Evolutionary conservation across 2,329 filamentous ascomycete species (phyloP), one percentile per base, ranked within the genome.

Genomic region (Nigrospora osmanthi): DNA sequence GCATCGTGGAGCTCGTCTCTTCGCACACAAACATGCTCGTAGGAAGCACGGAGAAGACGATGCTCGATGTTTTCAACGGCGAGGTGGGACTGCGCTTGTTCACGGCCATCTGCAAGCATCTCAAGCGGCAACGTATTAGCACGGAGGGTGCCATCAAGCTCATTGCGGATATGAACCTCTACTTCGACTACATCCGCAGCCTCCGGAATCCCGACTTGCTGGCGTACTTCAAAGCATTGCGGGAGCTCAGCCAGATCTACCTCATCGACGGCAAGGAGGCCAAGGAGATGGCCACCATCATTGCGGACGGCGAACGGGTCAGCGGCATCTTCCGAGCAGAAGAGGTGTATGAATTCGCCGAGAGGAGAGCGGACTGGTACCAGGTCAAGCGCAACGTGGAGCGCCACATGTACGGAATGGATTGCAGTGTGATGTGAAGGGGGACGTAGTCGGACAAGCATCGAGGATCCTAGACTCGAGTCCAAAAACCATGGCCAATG

Each of bases 61-160:
- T 95, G 76, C 82, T 98, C 23, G 93, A 98, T 60, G 93, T 98
- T 13, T 98, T 98, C 74, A 96, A 95, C 64, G 89, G 93, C 66
- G 93, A 98, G 69, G 91, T 98, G 23, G 93, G 93, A 1, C 78
- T 96, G 51, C 85, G 93, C 23, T 77, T 98, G 43, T 98, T 97
- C 68, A 83, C 85, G 16, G 86, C 88, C 15, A 74, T 98, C 42
- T 96, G 91, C 75, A 98, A 98, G 68, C 93, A 98, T 67, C 78
- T 98, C 53, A 98, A 98, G 71, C 85, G 91, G 11, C 93, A 97
- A 71, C 84, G 93, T 45, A 80, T 98, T 65, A 91, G 85, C 61
- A 87, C 89, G 23, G 84, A 89, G 49, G 93, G 93, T 45, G 88
- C 93, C 16, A 80, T 97, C 60, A 90, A 86, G 63, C 78, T 98